These are phyloP conservation scores for Acanthamoeba sp. DNA, from an alignment of 208 protist genomes.

Conservation along the genomic window DNA sequence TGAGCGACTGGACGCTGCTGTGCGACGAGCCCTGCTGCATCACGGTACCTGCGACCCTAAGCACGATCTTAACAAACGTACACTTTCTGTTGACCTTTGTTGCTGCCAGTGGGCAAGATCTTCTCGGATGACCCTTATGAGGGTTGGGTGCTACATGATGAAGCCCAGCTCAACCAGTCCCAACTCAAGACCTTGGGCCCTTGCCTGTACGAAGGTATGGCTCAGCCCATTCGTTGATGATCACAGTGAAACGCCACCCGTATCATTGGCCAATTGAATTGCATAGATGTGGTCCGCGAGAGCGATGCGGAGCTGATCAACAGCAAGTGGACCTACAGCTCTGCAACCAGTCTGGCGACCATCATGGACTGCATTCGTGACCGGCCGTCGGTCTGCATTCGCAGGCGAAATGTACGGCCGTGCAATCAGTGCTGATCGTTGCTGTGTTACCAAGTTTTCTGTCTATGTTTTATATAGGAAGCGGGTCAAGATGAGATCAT, in stretches of 20 bases:
- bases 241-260: too few species aligned
- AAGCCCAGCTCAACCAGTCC: not conserved
- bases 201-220: not conserved
- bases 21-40: not conserved
- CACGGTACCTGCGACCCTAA: not conserved
- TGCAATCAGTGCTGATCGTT: not conserved
- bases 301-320: not conserved
- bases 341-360: not conserved
- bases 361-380: not conserved
- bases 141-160: not conserved
- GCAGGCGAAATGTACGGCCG: not conserved
- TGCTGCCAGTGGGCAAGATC: not conserved
- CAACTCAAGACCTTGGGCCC: not conserved
- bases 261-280: too few species aligned
- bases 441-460: too few species aligned
- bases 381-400: not conserved
- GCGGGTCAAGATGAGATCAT: not conserved
- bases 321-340: conserved; percentile 20
- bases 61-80: too few species aligned
- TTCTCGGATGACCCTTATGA: conserved; percentile 9
- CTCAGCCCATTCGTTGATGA: not conserved
- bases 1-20: not conserved
- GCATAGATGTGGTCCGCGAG: not conserved
- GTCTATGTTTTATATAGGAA: not conserved
- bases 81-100: not conserved